Evolutionary conservation across 176 grass and related monocot genomes (phyloP), one percentile per base, ranked within the genome.

Genomic region (Zizania latifolia): DNA sequence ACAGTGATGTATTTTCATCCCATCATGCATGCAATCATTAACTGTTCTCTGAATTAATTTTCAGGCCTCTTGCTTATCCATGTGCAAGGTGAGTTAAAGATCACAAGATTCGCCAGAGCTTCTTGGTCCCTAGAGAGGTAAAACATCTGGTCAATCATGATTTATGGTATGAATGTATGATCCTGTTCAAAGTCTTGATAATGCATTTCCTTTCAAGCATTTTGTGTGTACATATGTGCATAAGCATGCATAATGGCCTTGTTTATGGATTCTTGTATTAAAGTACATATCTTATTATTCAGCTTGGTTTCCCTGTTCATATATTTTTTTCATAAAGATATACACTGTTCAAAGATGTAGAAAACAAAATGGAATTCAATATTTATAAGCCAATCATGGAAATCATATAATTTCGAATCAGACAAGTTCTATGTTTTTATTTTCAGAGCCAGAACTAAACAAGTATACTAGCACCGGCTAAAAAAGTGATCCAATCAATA

Each of bases 51-150:
- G 21, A 26, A 63, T 39, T 17, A 43, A 33, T 39, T 62, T n/a
- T 51, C 55, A 34, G 34, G 33, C 17, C 38, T 63, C 41, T 26
- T 56, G 21, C n/a, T 40, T 55, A 70, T 55, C 31, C 45, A 63
- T 57, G 80, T 65, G 65, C 34, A 32, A 83, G 48, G 35, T 72
- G 50, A 36, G 60, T 70, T 39, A 76, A 31, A 36, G 63, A 60
- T 77, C 76, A 74, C 36, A 69, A 75, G 40, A 81, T 75, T 79
- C 33, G 54, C 9, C 6, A 62, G 36, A 14, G 38, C 45, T 68
- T 40, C 43, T n/a, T 23, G 15, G 19, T 22, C 56, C 65, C 33
- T 1, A 29, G 19, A 34, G 12, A 21, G 6, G 14, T 37, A 71
- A 17, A 67, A 75, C 38, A 69, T 23, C 59, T 54, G 26, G 17